Evolutionary conservation across 2,329 filamentous ascomycete species (phyloP).

Genomic region (Venturia pyrina): DNA sequence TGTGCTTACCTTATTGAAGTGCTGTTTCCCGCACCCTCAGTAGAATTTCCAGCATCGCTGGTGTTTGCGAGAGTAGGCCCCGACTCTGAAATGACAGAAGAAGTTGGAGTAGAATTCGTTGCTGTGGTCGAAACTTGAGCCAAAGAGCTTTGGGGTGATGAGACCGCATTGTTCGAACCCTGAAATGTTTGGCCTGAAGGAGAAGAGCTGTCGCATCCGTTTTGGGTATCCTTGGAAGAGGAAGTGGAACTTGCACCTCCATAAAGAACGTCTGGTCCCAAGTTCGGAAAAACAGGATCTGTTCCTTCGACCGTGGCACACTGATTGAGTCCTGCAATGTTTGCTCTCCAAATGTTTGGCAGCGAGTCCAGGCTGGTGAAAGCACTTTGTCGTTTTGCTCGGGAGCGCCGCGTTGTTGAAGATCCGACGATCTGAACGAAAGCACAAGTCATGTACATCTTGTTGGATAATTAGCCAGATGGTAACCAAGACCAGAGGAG

Average conservation of each 20-base stretch:
- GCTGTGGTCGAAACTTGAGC: neutral
- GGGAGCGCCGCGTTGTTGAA: constrained; percentile 26
- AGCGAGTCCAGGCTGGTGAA: constrained; percentile 48
- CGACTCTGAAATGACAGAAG: neutral
- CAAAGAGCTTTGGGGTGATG: neutral
- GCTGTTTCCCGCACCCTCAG: neutral
- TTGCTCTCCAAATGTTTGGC: constrained; percentile 67
- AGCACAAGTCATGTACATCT: constrained; percentile 94
- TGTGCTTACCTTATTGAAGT: neutral
- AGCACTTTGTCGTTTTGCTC: constrained; percentile 26
- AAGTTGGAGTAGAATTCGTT: neutral
- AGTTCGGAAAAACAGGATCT: constrained; percentile 57
- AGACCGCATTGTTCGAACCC: neutral
- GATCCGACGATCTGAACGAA: constrained; percentile 51
- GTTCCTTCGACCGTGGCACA: constrained; percentile 45
- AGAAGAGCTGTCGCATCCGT: neutral
- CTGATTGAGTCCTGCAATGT: constrained; percentile 43
- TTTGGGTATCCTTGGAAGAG: neutral
- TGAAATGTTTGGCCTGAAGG: neutral
- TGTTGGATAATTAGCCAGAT: too few species aligned
- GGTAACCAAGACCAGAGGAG: too few species aligned
- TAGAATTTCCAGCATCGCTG: neutral
- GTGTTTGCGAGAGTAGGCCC: neutral
- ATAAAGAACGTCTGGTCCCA: constrained; percentile 38
- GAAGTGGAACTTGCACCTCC: neutral